Conservation (phyloP, 1,139 yeast species). For the Pichia sp. region DNA sequence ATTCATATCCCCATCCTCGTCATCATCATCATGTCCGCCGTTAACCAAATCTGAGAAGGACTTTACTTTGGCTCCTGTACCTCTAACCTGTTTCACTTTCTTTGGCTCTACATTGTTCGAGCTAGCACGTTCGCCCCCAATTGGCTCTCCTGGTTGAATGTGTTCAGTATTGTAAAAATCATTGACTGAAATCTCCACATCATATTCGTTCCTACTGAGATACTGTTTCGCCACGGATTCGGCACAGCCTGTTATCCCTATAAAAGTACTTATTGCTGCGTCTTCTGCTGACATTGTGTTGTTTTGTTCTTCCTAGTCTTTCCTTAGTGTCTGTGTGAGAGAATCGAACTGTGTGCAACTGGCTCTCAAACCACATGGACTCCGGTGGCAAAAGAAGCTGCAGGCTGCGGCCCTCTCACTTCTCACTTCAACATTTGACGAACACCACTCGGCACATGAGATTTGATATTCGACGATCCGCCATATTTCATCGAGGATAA, state of each 20-base stretch:
- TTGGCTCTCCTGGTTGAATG: conserved; percentile 5
- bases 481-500: too few species aligned
- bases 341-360: neutral
- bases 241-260: conserved; percentile 39
- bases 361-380: too few species aligned
- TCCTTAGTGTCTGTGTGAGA: too few species aligned
- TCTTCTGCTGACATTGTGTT: conserved; percentile 3
- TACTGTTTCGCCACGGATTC: conserved; percentile 38
- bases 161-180: conserved; percentile 14
- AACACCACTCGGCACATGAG: too few species aligned
- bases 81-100: conserved; percentile 7
- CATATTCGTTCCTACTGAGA: conserved; percentile 34
- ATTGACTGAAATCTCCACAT: conserved; percentile 18
- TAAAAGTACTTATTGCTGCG: conserved; percentile 34
- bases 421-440: too few species aligned
- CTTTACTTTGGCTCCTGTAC: conserved; percentile 21
- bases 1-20: conserved; percentile 61
- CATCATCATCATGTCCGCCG: conserved; percentile 30
- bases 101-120: too few species aligned
- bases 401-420: too few species aligned
- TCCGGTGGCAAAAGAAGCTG: too few species aligned
- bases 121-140: conserved; percentile 8
- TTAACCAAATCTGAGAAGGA: conserved; percentile 31
- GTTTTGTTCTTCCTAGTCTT: too few species aligned
- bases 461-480: too few species aligned